Base-by-base conservation (phyloP, 2,329 filamentous ascomycete genomes). In the Cordyceps cicadae region DNA sequence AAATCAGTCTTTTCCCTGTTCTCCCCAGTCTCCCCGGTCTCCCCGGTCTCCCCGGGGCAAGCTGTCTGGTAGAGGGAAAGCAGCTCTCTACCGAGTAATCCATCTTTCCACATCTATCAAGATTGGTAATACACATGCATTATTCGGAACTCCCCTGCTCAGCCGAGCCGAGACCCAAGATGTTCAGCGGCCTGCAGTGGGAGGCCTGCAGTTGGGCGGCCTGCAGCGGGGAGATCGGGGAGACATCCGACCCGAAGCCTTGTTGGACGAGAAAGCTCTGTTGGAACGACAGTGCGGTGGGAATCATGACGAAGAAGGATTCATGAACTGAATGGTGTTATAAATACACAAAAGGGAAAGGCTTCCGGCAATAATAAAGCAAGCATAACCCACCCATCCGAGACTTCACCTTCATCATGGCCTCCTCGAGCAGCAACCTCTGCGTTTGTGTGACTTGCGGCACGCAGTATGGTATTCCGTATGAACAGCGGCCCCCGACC, bases 371-470 rank as follows among this genome's bases (percentile, higher is more conserved):
- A 56, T 2, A 24, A 39, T 6, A 4, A 7, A 51, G 11, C 1
- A 32, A 19, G 5, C 29, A 21, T 5, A 32, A 32, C 9, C 6
- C 6, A 12, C 2, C 5, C 39, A 15, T 24, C 19, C 19, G 11
- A 39, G 12, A 19, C 9, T 39, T 39, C 15, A 46, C 8, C 41
- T 45, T 24, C 26, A 54, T 5, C 34, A 54, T 60, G 58, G 29
- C 37, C 3, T 19, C 50, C 8, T 54, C 50, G 17, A 48, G 17
- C 32, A 48, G 17, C 32, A 58, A 62, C 49, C 50, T 62, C 5
- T 37, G 37, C 24, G 60, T 91, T 65, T 91, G 88, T 75, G 78
- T 77, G 11, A 81, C 87, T 6, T 91, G 88, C 70, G 88, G 87
- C 24, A 89, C 87, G 0, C 88, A 91, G 68, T 90, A 70, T 62